Evolutionary conservation across 192 early-diverging fungal species (phyloP).

Genomic region (Entomortierella parvispora): DNA sequence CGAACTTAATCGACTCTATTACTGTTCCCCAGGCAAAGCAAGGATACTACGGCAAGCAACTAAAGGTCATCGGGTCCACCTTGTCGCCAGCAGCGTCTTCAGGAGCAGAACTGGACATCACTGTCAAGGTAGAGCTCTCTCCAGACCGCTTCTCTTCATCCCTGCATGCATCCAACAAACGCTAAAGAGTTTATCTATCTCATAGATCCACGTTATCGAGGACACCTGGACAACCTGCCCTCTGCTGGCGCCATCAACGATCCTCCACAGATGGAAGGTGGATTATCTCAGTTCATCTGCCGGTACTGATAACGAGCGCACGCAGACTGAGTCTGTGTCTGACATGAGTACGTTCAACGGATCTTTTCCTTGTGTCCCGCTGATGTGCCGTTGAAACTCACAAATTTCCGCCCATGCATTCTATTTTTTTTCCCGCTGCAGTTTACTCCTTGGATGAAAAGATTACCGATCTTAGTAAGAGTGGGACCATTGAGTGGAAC

Average conservation of each 20-base stretch:
- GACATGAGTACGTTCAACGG: constrained; percentile 17
- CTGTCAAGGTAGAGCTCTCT: constrained; percentile 45
- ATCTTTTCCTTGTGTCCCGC: not conserved
- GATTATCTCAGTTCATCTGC: constrained; percentile 7
- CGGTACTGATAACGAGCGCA: constrained; percentile 3
- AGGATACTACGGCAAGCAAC: constrained; percentile 48
- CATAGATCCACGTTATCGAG: constrained; percentile 46
- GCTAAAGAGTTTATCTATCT: not conserved
- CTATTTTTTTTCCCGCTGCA: not conserved
- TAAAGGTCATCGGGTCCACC: constrained; percentile 36
- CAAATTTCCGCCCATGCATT: not conserved
- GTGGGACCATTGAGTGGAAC: too few relatives aligned
- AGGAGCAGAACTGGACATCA: constrained; percentile 37
- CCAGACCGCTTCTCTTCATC: too few relatives aligned
- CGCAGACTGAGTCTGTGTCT: constrained; percentile 12
- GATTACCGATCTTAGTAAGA: too few relatives aligned
- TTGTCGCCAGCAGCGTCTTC: constrained; percentile 9
- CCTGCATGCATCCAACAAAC: too few relatives aligned
- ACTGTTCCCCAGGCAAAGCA: constrained; percentile 29
- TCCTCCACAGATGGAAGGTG: constrained; percentile 47
- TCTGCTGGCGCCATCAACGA: constrained; percentile 31
- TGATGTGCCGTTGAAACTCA: not conserved
- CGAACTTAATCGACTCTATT: constrained; percentile 41
- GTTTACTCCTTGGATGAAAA: too few relatives aligned
- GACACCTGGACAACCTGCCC: constrained; percentile 49